Percentiles rank a stretch among this genome's conserved stretches.
Conservation (phyloP, 2,329 filamentous ascomycete species). For the Colletotrichum eremochloae region DNA sequence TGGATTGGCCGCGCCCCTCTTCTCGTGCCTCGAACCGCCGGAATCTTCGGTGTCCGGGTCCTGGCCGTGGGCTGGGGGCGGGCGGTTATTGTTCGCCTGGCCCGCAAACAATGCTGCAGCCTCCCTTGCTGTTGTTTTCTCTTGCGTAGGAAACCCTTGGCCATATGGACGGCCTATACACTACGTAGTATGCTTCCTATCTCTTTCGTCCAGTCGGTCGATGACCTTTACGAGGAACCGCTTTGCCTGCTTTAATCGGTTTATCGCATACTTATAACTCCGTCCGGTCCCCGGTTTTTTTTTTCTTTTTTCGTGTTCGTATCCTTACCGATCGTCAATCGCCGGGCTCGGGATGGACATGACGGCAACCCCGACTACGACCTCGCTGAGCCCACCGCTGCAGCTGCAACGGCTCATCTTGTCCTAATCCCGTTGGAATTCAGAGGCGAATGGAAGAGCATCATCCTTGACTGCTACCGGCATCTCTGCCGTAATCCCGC, state of each 20-base stretch:
- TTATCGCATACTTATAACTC: not conserved
- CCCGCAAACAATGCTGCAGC: not conserved
- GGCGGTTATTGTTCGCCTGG: constrained; percentile 1
- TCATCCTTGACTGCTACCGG: not conserved
- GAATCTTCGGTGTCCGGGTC: constrained; percentile 33
- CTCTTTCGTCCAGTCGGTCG: not conserved
- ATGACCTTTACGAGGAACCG: not conserved
- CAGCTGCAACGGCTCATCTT: constrained; percentile 5
- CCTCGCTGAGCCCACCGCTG: constrained; percentile 9
- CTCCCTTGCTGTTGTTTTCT: not conserved
- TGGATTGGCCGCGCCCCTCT: not conserved
- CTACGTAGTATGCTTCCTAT: not conserved
- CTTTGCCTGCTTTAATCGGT: too few species aligned
- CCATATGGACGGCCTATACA: not conserved
- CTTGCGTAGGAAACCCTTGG: not conserved
- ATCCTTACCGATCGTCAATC: constrained; percentile 26
- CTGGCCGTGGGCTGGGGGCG: not conserved
- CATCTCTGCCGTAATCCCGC: not conserved
- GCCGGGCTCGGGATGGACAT: constrained; percentile 1
- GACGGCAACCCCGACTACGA: constrained; percentile 29
- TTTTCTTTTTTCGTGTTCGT: constrained; percentile 41
- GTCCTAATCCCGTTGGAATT: not conserved
- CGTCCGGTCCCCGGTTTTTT: constrained; percentile 17
- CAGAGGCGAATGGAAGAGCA: too few species aligned
- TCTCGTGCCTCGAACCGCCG: not conserved